These are phyloP conservation scores for Hymenoscyphus occultus DNA, from an alignment of 2,329 filamentous ascomycete species.

Conservation along the genomic window DNA sequence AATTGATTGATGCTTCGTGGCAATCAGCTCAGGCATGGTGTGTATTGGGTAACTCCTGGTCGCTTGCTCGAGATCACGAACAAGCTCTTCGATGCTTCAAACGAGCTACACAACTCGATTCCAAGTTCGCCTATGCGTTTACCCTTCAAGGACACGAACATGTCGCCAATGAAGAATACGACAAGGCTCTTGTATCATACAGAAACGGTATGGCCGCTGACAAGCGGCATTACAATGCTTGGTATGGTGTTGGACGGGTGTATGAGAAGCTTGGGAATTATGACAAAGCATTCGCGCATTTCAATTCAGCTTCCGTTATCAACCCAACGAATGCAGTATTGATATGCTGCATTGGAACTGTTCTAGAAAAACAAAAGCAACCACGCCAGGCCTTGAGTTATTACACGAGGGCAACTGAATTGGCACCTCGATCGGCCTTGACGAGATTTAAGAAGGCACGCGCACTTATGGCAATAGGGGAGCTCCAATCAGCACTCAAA, in stretches of 20 bases:
- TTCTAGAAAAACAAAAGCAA: slow-evolving; percentile 85
- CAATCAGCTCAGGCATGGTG: slow-evolving; percentile 95
- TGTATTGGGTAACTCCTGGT: slow-evolving; percentile 91
- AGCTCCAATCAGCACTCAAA: slow-evolving; percentile 67
- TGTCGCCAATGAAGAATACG: slow-evolving; percentile 93
- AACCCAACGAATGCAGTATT: slow-evolving; percentile 93
- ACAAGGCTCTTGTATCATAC: slow-evolving; percentile 87
- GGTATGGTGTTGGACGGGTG: slow-evolving; percentile 82
- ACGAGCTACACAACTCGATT: slow-evolving; percentile 84
- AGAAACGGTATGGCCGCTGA: slow-evolving; percentile 83
- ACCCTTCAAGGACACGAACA: slow-evolving; percentile 96
- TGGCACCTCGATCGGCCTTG: slow-evolving; percentile 77
- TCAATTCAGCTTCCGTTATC: slow-evolving; percentile 80
- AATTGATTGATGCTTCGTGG: slow-evolving; percentile 82
- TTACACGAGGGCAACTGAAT: slow-evolving; percentile 76
- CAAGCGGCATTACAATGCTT: slow-evolving; percentile 93
- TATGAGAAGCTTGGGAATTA: slow-evolving; percentile 89
- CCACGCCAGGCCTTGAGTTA: slow-evolving; percentile 73
- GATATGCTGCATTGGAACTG: slow-evolving; percentile 86
- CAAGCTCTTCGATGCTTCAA: slow-evolving; percentile 94
- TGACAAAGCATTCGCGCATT: slow-evolving; percentile 88
- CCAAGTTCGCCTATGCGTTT: slow-evolving; percentile 91
- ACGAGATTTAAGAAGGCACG: slow-evolving; percentile 92
- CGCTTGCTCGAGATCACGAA: slow-evolving; percentile 86
- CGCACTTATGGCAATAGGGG: slow-evolving; percentile 73